Evolutionary conservation across 73 alveolate genomes (phyloP).

Genomic region (Durusdinium trenchii): DNA sequence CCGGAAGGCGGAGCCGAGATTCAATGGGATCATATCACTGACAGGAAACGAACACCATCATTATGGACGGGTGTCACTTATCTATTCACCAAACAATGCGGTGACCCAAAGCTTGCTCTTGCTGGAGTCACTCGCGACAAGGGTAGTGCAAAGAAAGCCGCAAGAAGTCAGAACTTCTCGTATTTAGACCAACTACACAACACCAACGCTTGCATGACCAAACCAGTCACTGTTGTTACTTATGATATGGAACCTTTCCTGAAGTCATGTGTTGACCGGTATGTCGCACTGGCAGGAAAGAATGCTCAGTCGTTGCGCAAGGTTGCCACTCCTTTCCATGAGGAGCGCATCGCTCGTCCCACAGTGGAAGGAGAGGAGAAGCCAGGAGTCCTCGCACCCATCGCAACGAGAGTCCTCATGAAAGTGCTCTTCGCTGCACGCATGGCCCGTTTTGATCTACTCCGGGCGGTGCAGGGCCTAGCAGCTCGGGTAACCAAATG

Average conservation of each 20-base stretch:
- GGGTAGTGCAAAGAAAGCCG: not conserved
- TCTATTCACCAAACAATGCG: not conserved
- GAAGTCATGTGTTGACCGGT: not conserved
- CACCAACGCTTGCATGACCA: not conserved
- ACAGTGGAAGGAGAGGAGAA: too few species aligned
- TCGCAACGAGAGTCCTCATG: too few species aligned
- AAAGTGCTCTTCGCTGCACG: too few species aligned
- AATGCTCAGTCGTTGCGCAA: not conserved
- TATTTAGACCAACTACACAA: not conserved
- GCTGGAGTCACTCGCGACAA: not conserved
- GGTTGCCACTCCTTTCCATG: not conserved
- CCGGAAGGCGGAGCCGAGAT: not conserved
- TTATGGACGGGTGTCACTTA: not conserved
- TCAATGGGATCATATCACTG: not conserved
- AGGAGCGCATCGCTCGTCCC: not conserved
- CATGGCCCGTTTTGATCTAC: too few species aligned
- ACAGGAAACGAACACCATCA: not conserved
- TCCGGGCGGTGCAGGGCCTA: too few species aligned
- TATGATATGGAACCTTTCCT: slow-evolving; percentile 34
- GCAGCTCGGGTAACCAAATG: too few species aligned
- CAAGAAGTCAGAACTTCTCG: not conserved
- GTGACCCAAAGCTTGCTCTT: not conserved
- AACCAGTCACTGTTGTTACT: not conserved
- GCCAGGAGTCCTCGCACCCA: too few species aligned
- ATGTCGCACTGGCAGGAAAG: not conserved